These are phyloP conservation scores for Trichomonas tenax DNA, from an alignment of 208 protist genomes.

Conservation along the genomic window DNA sequence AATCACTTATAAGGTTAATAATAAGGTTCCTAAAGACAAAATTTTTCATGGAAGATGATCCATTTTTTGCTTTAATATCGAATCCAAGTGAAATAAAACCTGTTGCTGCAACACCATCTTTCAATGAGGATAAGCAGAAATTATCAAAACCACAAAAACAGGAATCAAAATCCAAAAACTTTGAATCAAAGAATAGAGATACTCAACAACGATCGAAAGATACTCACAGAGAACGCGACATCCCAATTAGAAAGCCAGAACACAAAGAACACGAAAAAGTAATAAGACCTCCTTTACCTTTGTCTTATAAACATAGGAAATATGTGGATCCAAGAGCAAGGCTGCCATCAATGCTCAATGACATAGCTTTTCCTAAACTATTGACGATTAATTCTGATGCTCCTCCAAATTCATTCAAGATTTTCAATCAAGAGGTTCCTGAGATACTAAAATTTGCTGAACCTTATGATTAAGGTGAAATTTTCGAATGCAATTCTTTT, in stretches of 20 bases:
- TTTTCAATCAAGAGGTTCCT: neutral
- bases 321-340: neutral
- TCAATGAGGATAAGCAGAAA: neutral
- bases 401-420: neutral
- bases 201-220: neutral
- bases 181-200: neutral
- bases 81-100: neutral
- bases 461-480: neutral
- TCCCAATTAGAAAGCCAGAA: neutral
- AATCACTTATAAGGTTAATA: too few relatives aligned
- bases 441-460: neutral
- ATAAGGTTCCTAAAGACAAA: too few relatives aligned
- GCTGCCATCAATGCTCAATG: slow-evolving; percentile 2
- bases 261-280: neutral
- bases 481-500: too few relatives aligned
- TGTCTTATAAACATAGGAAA: neutral
- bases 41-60: neutral
- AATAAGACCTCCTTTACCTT: neutral
- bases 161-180: neutral
- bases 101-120: neutral
- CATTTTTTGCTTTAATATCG: neutral
- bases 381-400: neutral
- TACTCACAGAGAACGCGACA: neutral
- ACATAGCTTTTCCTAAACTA: neutral
- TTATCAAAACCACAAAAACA: neutral